Base-by-base conservation (phyloP, 805 yeast species). In the Metschnikowia matae region DNA sequence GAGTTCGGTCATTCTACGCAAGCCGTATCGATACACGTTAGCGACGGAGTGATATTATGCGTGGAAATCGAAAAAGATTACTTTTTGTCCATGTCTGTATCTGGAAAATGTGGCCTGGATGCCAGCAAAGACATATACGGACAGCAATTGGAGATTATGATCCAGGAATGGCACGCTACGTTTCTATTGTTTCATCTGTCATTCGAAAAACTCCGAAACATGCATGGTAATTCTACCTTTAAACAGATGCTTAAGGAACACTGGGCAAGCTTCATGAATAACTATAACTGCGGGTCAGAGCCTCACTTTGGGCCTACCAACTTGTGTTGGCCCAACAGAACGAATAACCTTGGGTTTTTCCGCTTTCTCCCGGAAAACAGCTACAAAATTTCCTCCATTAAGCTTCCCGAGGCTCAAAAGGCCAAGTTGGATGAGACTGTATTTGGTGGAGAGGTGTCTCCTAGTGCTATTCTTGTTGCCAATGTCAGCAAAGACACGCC, bases 311-410 rank as follows among this genome's bases (percentile, higher is more conserved):
- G 69, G 62, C 40, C 60, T 55, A 1, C 56, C 51, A 17, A 21
- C 26, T 54, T 68, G n/a, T 49, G 48, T 15, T 73, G 78, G 78
- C 68, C 71, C 31, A 68, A 69, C 44, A 48, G 56, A 43, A 49
- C 70, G 37, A 72, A 71, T 53, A 64, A 65, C 51, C 57, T 55
- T 36, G 78, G 78, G 4, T 64, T 71, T 37, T 56, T 73, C 29
- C 74, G 72, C 2, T 55, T 69, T 40, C 48, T 70, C 6, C 63
- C 64, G 3, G 45, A 48, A 5, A 49, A 51, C n/a, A 49, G 58
- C 20, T 65, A 56, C 52, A 69, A 68, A 44, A 64, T 58, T 40
- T 70, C 75, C 10, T 62, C 70, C 1, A 42, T 67, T 4, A 54
- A 53, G 3, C 33, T 70, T 13, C 53, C 48, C 23, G 54, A 49